Percentiles rank a stretch among this genome's conserved stretches.
Conservation (phyloP, 108 stramenopile species). For the Discostella stelligeroides region DNA sequence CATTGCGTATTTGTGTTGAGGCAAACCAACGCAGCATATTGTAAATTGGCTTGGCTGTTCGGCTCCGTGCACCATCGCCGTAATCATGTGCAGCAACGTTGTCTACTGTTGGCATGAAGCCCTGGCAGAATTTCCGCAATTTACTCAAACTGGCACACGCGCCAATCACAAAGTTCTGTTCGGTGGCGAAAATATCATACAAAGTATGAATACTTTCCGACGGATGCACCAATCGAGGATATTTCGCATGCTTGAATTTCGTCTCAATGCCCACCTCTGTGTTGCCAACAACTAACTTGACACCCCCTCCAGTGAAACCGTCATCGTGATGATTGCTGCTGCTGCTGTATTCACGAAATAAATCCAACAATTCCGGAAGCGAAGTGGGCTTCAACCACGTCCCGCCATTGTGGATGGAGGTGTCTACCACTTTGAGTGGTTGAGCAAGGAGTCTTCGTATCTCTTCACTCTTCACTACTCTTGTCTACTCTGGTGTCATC, state of each 20-base stretch:
- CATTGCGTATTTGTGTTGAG: constrained; percentile 95
- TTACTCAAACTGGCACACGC: constrained; percentile 71
- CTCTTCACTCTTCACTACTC: background rate
- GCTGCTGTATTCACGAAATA: constrained; percentile 72
- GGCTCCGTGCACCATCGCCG: background rate
- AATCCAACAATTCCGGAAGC: constrained; percentile 67
- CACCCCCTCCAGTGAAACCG: constrained; percentile 41
- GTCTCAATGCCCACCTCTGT: constrained; percentile 94
- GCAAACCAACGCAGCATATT: constrained; percentile 97
- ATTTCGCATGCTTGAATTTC: constrained; percentile 80
- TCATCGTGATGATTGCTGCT: background rate
- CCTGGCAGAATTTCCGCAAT: constrained; percentile 65
- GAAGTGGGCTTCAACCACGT: constrained; percentile 91
- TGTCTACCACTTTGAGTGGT: constrained; percentile 72
- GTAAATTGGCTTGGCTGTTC: constrained; percentile 77
- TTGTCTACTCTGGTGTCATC: constrained; percentile 24
- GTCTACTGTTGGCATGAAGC: constrained; percentile 18
- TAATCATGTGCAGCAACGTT: background rate
- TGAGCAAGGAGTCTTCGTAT: constrained; percentile 34
- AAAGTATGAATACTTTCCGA: constrained; percentile 57
- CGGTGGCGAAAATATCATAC: constrained; percentile 48
- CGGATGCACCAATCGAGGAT: constrained; percentile 73
- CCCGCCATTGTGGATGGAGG: constrained; percentile 70
- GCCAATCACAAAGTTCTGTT: constrained; percentile 56
- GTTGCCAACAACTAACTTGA: constrained; percentile 93